Evolutionary conservation across 768 basidiomycete genomes (phyloP), one percentile per base, ranked within the genome.

Genomic region (Xerocomellus intermedius): DNA sequence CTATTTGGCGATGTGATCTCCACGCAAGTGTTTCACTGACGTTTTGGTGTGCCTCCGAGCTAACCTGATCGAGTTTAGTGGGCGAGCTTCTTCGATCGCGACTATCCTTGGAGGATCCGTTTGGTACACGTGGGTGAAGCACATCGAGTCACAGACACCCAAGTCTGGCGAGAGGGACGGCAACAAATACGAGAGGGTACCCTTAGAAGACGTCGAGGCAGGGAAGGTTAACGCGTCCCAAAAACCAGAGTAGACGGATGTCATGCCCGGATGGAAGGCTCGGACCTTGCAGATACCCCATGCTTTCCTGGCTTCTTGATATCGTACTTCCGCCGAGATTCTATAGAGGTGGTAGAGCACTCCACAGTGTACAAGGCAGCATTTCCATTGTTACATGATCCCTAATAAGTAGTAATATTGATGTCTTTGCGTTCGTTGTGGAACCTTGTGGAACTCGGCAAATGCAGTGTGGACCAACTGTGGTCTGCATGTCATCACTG

Each of bases 71-170:
- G 45, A 17, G 2, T 51, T 21, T 68, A 93, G 91, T 41, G 92
- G 91, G 8, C 92, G 93, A 30, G 86, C 81, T 7, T 77, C 85
- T 10, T 92, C 92, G 2, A 92, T 95, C 58, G 81, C 78, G 3
- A 85, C 83, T 59, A 96, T 96, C 66, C 84, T 95, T 28, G 64
- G 77, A 32, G 93, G 93, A 19, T 95, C 93, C 0, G 69, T 91
- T 36, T 85, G 85, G 70, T 96, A 95, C 71, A 94, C 91, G 3
- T 93, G 91, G 91, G 78, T 89, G 50, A 93, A 93, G 69, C 86
- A 92, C 68, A 63, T 78, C 59, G 91, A 93, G 69, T 77, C 82
- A 8, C 79, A 80, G 54, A 58, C 71, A 5, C 58, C 75, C 26
- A 64, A 74, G 28, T 35, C 61, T 41, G 70, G 64, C 3, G 67